Conservation (phyloP, 495 filamentous ascomycete species). For the Hypoxylon subgilvum region DNA sequence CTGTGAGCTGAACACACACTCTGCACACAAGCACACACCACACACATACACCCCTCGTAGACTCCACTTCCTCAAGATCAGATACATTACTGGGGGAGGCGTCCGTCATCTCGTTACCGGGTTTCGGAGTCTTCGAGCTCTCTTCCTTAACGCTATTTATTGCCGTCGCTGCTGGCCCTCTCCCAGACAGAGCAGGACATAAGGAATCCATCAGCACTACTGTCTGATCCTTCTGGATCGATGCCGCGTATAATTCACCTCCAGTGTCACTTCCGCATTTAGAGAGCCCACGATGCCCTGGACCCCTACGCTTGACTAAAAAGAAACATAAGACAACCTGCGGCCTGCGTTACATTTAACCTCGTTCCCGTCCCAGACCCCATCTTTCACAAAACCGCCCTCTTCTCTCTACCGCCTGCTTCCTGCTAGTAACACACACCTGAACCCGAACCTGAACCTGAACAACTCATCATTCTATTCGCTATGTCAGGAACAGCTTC, state of each 20-base stretch:
- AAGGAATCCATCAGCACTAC: conserved; percentile 40
- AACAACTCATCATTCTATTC: not conserved
- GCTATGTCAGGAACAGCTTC: conserved; percentile 40
- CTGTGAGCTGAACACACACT: conserved; percentile 29
- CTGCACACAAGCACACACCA: too few species aligned
- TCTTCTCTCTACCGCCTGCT: not conserved
- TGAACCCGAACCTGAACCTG: not conserved
- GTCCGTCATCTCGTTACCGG: conserved; percentile 35
- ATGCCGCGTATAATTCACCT: conserved; percentile 28
- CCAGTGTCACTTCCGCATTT: conserved; percentile 13
- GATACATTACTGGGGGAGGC: conserved; percentile 35
- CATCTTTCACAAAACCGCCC: not conserved
- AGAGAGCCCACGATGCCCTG: conserved; percentile 12
- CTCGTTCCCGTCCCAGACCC: conserved; percentile 5
- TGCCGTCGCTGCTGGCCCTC: conserved; percentile 26
- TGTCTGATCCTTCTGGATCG: conserved; percentile 39
- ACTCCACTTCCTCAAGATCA: conserved; percentile 24
- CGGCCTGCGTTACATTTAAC: conserved; percentile 32
- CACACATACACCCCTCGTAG: too few species aligned
- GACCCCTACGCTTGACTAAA: conserved; percentile 13
- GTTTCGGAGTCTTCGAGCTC: conserved; percentile 32
- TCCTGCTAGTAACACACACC: not conserved
- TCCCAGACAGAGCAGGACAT: conserved; percentile 36
- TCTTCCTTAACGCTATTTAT: conserved; percentile 34
- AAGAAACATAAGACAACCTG: conserved; percentile 24